These are phyloP conservation scores for Alternaria sp. DNA, from an alignment of 2,329 filamentous ascomycete genomes.

Conservation along the genomic window DNA sequence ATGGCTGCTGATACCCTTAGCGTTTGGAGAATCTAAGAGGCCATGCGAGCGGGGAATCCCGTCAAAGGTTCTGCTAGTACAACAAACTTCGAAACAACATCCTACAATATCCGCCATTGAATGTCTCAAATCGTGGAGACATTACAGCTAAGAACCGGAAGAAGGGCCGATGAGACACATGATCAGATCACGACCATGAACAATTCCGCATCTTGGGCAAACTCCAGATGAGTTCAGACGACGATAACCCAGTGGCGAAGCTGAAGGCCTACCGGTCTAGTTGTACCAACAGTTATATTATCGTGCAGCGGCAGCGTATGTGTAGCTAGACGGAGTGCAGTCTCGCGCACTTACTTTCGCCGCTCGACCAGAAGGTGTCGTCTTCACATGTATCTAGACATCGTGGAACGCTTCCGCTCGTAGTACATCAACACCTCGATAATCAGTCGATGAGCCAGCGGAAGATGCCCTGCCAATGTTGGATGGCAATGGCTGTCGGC, in stretches of 20 bases:
- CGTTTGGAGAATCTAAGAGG: neutral
- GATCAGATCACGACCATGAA: neutral
- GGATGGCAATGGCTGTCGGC: conserved; percentile 5
- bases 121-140: neutral
- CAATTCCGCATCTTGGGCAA: neutral
- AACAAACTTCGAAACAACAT: neutral
- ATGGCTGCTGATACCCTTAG: neutral
- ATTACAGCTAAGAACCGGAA: neutral
- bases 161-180: neutral
- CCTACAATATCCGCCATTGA: neutral
- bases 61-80: neutral
- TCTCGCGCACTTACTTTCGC: neutral
- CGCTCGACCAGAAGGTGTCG: neutral
- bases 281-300: neutral
- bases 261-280: neutral
- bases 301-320: neutral
- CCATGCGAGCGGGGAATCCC: neutral
- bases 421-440: neutral
- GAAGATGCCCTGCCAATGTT: conserved; percentile 2
- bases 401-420: conserved; percentile 5
- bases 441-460: neutral
- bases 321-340: neutral
- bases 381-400: neutral
- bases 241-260: neutral
- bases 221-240: neutral